A percentile compares a stretch with the other conserved stretches of the same genome.
These are phyloP conservation scores for Akanthomyces uredinophilus DNA, from an alignment of 2,329 filamentous ascomycete species.

Conservation along the genomic window DNA sequence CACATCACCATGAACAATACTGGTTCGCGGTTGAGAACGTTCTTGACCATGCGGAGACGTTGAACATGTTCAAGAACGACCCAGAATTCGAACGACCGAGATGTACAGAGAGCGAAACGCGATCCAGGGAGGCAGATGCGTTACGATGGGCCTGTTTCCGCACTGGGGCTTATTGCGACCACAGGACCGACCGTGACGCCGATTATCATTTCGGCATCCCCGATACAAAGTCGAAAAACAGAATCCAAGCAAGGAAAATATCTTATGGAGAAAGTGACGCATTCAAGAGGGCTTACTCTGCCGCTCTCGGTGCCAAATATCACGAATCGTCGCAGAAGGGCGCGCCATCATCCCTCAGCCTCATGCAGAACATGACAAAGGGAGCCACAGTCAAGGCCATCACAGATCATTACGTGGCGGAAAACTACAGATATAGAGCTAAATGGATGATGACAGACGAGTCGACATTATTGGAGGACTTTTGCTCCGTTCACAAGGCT, in stretches of 20 bases:
- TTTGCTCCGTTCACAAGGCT: not conserved
- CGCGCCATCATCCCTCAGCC: too few relatives aligned
- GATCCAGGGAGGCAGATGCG: not conserved
- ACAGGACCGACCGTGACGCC: not conserved
- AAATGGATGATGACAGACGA: not conserved
- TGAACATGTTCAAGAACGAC: accelerated
- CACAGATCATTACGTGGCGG: not conserved
- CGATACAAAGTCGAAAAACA: not conserved
- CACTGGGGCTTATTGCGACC: not conserved
- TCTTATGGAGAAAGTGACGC: not conserved
- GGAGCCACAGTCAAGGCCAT: not conserved
- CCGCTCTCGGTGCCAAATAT: not conserved
- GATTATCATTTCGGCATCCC: not conserved
- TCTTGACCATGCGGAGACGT: not conserved
- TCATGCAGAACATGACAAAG: not conserved
- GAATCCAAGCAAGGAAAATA: not conserved
- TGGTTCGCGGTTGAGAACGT: not conserved
- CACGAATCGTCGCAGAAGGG: too few relatives aligned
- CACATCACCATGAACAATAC: not conserved
- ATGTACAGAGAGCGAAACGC: not conserved
- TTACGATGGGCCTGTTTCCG: not conserved
- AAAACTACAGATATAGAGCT: not conserved
- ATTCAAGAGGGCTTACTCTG: not conserved
- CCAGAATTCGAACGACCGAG: accelerated
- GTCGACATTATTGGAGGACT: not conserved